phyloP scores from a whole-genome alignment of 768 basidiomycete species.

The Crepidotus variabilis region DNA sequence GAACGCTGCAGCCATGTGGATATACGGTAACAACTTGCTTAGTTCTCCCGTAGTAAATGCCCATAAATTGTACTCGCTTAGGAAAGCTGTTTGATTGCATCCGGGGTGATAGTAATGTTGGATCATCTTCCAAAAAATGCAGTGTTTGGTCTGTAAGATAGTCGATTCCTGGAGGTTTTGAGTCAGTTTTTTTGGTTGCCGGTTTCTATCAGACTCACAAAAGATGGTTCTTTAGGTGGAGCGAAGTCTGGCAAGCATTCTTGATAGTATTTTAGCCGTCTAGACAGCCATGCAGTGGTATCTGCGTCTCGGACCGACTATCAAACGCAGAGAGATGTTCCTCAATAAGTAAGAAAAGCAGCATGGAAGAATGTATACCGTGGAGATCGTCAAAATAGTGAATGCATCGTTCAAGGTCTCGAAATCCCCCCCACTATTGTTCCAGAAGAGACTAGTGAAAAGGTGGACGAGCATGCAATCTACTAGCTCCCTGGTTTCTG shows the following conservation, averaged over 20 bases:
- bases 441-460: no score
- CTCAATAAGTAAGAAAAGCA: background rate
- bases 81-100: background rate
- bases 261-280: background rate
- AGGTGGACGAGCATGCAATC: no score
- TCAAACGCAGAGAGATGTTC: background rate
- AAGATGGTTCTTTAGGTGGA: background rate
- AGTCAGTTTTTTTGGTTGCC: background rate
- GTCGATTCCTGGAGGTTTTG: background rate
- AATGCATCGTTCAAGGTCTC: no score
- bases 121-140: background rate
- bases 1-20: no score
- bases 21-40: no score
- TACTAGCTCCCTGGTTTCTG: no score
- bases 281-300: background rate
- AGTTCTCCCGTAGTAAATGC: no score
- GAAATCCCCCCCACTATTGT: no score
- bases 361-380: no score
- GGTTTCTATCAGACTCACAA: background rate
- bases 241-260: background rate
- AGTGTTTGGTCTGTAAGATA: background rate
- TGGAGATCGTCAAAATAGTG: no score
- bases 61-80: background rate
- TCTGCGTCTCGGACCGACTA: background rate
- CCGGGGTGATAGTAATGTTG: background rate